Conservation (phyloP, 345 rosid species). For the Eucalyptus cloeziana region DNA sequence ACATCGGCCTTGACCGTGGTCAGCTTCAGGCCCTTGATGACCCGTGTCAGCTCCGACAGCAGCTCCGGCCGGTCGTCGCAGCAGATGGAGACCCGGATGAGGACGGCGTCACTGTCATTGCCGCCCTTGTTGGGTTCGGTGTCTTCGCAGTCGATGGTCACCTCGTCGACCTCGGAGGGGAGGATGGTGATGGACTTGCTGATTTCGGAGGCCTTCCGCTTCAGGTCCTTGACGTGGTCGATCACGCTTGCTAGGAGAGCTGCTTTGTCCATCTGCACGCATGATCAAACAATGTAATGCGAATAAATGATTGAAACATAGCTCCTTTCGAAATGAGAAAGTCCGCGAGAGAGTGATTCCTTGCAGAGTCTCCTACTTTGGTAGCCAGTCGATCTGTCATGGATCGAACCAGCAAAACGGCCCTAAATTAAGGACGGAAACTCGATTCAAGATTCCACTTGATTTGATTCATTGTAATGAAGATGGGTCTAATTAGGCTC, state of each 20-base stretch:
- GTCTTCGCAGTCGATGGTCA: constrained; percentile 34
- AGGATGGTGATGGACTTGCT: constrained; percentile 17
- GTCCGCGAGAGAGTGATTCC: background rate
- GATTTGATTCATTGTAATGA: background rate
- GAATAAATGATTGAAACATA: background rate
- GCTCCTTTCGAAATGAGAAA: background rate
- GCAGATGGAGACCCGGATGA: constrained; percentile 56
- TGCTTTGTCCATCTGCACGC: constrained; percentile 82
- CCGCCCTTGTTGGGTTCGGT: background rate
- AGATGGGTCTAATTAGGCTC: background rate
- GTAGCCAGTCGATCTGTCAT: background rate
- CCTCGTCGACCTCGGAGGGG: constrained; percentile 71
- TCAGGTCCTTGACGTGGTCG: constrained; percentile 66
- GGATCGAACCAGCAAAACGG: background rate
- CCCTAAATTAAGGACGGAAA: background rate
- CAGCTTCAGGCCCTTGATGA: constrained; percentile 36
- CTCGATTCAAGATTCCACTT: background rate
- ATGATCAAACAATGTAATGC: background rate
- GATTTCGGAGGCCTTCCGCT: constrained; percentile 43
- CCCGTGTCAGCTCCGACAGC: constrained; percentile 47
- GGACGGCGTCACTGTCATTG: background rate
- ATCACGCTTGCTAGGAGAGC: constrained; percentile 66
- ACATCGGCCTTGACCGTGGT: constrained; percentile 48
- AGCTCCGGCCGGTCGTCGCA: constrained; percentile 85
- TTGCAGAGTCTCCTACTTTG: background rate